A percentile compares a stretch with the other conserved stretches of the same genome.
Evolutionary conservation across 345 rosid genomes (phyloP).

Genomic region (Zanthoxylum bungeanum): DNA sequence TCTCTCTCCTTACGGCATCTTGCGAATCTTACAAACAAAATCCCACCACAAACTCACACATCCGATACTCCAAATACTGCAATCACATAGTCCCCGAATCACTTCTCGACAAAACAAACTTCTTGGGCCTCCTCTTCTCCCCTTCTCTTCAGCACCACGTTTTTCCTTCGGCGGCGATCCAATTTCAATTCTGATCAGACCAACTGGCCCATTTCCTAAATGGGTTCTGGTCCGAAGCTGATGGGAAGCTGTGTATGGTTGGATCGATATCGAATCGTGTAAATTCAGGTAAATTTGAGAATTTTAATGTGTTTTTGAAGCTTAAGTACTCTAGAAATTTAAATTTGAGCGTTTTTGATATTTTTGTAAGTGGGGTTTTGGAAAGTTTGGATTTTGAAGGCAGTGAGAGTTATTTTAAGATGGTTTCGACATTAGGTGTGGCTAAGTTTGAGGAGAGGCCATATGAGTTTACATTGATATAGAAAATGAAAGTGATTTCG

Average conservation of each 20-base stretch:
- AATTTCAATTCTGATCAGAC: conserved; percentile 17
- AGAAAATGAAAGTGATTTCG: conserved; percentile 29
- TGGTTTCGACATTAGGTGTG: conserved; percentile 58
- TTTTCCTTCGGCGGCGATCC: conserved; percentile 55
- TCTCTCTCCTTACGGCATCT: conserved; percentile 19
- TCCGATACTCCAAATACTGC: conserved; percentile 53
- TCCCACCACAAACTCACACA: conserved; percentile 5
- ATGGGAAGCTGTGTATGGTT: conserved; percentile 82
- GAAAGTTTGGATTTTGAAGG: conserved; percentile 39
- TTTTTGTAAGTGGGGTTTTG: conserved; percentile 59
- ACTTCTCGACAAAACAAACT: conserved; percentile 19
- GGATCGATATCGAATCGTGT: conserved; percentile 50
- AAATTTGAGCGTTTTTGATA: conserved; percentile 41
- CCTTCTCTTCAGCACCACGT: conserved; percentile 38
- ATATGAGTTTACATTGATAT: conserved; percentile 51
- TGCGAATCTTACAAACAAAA: conserved; percentile 9
- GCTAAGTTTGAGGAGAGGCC: conserved; percentile 31
- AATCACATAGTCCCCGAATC: conserved; percentile 42
- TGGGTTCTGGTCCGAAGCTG: conserved; percentile 72
- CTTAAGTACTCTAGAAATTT: conserved; percentile 47
- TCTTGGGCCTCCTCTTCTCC: neutral
- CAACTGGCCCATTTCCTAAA: conserved; percentile 27
- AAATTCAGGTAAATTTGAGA: conserved; percentile 29
- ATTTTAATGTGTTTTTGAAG: conserved; percentile 49
- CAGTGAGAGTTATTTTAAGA: conserved; percentile 38